Percentiles rank a stretch among this genome's conserved stretches.
phyloP scores from a whole-genome alignment of 257 asterid species.

The Osmanthus fragrans region DNA sequence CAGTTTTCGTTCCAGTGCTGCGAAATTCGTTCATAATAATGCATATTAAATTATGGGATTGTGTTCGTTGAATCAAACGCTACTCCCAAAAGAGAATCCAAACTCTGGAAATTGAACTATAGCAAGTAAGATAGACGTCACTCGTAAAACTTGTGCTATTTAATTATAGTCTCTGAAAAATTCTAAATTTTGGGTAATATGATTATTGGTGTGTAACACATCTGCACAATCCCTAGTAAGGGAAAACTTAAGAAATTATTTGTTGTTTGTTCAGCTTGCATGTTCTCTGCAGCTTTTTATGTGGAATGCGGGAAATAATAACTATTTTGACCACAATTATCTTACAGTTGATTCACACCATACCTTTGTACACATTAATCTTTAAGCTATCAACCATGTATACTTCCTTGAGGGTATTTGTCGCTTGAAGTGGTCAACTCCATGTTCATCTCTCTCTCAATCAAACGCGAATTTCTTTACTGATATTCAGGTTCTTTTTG shows the following conservation, averaged over 20 bases:
- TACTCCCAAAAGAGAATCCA: constrained; percentile 5
- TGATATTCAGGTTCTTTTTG: constrained; percentile 99
- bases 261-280: background rate
- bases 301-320: background rate
- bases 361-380: background rate
- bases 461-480: constrained; percentile 72
- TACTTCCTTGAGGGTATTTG: background rate
- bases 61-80: background rate
- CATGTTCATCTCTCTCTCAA: constrained; percentile 22
- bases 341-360: background rate
- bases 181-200: background rate
- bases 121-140: background rate
- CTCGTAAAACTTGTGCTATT: background rate
- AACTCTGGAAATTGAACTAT: background rate
- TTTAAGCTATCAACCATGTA: background rate
- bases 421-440: background rate
- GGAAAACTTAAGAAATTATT: background rate
- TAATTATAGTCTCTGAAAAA: background rate
- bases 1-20: background rate
- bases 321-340: background rate
- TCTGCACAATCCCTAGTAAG: background rate
- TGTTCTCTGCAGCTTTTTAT: background rate
- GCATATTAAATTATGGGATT: background rate
- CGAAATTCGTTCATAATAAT: constrained; percentile 8
- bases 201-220: background rate